Percentiles rank a stretch among this genome's conserved stretches.
These are phyloP conservation scores for Ophiosphaerella herpotricha DNA, from an alignment of 2,329 filamentous ascomycete species.

Conservation along the genomic window DNA sequence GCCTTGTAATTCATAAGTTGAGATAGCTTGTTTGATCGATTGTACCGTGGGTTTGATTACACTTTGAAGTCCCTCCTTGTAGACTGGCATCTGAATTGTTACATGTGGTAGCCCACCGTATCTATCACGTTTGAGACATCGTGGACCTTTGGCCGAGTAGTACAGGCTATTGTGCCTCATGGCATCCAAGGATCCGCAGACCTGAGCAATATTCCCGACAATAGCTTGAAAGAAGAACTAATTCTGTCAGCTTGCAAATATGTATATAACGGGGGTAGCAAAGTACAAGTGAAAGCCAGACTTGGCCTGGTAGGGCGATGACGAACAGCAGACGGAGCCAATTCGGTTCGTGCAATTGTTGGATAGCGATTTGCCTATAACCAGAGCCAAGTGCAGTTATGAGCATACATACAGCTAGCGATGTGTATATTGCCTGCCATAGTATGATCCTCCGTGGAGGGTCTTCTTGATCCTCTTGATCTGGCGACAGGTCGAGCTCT, in stretches of 20 bases:
- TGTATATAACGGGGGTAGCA: background rate
- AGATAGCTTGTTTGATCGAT: conserved; percentile 71
- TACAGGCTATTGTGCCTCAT: conserved; percentile 78
- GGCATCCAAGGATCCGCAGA: conserved; percentile 77
- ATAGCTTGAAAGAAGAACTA: conserved; percentile 41
- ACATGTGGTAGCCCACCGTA: conserved; percentile 69
- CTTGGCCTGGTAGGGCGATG: conserved; percentile 57
- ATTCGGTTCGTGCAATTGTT: conserved; percentile 58
- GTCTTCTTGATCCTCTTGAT: conserved; percentile 29
- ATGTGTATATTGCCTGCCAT: conserved; percentile 60
- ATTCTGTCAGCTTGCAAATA: conserved; percentile 3
- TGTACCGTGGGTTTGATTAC: conserved; percentile 79
- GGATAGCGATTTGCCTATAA: conserved; percentile 59
- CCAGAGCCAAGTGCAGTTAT: conserved; percentile 61
- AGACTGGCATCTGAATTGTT: conserved; percentile 81
- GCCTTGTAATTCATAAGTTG: conserved; percentile 59
- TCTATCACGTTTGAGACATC: conserved; percentile 57
- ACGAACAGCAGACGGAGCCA: conserved; percentile 62
- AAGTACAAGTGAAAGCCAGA: conserved; percentile 62
- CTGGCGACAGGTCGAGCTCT: conserved; percentile 20
- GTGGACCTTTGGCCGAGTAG: conserved; percentile 67
- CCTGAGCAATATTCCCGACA: conserved; percentile 48
- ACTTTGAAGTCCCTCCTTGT: conserved; percentile 77
- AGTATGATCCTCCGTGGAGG: conserved; percentile 57
- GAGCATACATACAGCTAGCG: conserved; percentile 58